Percentiles rank a stretch among this genome's conserved stretches.
These are phyloP conservation scores for Tolypocladium capitatum DNA, from an alignment of 2,329 filamentous ascomycete genomes.

Conservation along the genomic window DNA sequence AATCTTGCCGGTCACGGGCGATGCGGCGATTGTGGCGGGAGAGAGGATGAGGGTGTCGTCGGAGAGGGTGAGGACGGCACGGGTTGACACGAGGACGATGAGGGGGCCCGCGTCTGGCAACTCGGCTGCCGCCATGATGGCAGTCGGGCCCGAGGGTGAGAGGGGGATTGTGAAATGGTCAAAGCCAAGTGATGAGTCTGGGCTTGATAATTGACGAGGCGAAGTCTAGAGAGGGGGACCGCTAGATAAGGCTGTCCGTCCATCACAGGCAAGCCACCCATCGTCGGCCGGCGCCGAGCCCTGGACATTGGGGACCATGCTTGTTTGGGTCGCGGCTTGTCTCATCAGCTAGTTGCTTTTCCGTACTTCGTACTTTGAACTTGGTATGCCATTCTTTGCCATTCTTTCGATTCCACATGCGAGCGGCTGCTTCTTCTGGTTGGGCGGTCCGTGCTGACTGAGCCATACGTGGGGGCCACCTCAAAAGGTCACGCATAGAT, in stretches of 20 bases:
- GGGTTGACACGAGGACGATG: slow-evolving; percentile 69
- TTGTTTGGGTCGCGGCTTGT: background rate
- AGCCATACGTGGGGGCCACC: too few species aligned
- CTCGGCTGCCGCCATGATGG: slow-evolving; percentile 1
- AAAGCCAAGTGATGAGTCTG: background rate
- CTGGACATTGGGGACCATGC: background rate
- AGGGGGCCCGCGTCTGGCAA: slow-evolving; percentile 26
- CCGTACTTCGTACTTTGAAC: too few species aligned
- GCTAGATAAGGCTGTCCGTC: too few species aligned
- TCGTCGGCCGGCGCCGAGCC: slow-evolving; percentile 4
- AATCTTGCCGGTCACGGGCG: slow-evolving; percentile 71
- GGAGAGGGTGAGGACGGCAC: slow-evolving; percentile 65
- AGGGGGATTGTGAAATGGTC: background rate
- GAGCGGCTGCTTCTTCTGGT: too few species aligned
- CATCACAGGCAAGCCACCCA: slow-evolving; percentile 7
- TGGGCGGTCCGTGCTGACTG: too few species aligned
- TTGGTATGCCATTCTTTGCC: too few species aligned
- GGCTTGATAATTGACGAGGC: background rate
- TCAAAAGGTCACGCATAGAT: too few species aligned
- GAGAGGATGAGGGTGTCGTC: slow-evolving; percentile 51
- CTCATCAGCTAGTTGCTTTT: too few species aligned
- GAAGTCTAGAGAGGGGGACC: background rate
- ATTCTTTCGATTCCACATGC: too few species aligned
- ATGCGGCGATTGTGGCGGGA: slow-evolving; percentile 73
- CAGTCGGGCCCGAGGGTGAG: background rate